phyloP scores from a whole-genome alignment of 2,329 filamentous ascomycete genomes.

The Shiraia sp. region DNA sequence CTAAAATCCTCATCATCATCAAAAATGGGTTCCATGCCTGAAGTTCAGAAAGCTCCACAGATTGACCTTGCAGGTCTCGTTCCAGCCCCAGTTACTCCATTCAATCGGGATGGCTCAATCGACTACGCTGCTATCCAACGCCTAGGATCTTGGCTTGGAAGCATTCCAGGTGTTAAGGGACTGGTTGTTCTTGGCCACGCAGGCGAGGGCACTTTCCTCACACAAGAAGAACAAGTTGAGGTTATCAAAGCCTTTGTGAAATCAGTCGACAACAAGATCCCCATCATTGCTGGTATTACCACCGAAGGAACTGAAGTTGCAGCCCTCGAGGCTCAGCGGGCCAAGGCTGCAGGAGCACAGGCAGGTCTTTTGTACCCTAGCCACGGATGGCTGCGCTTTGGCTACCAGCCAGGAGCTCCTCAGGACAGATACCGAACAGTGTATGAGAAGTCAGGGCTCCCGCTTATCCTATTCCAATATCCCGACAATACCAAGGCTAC shows the following conservation, averaged over 20 bases:
- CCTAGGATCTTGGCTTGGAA: slow-evolving; percentile 58
- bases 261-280: slow-evolving; percentile 56
- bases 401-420: slow-evolving; percentile 55
- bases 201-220: slow-evolving; percentile 59
- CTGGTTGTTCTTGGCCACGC: slow-evolving; percentile 60
- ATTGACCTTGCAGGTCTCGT: slow-evolving; percentile 56
- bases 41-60: slow-evolving; percentile 22
- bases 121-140: slow-evolving; percentile 59
- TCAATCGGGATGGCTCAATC: slow-evolving; percentile 53
- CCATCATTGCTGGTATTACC: slow-evolving; percentile 59
- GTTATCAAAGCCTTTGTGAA: slow-evolving; percentile 59
- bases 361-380: slow-evolving; percentile 59
- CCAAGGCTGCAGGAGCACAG: slow-evolving; percentile 55
- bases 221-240: slow-evolving; percentile 53
- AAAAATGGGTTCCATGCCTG: slow-evolving; percentile 30
- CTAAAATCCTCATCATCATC: neutral
- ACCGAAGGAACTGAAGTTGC: slow-evolving; percentile 59
- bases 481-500: slow-evolving; percentile 59
- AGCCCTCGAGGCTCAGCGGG: slow-evolving; percentile 56
- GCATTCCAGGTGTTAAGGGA: slow-evolving; percentile 56
- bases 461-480: slow-evolving; percentile 59
- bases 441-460: slow-evolving; percentile 55
- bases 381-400: slow-evolving; percentile 60
- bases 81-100: slow-evolving; percentile 58
- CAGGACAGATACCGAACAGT: slow-evolving; percentile 57